Conservation (phyloP, 192 early-diverging fungal genomes). For the Entomortierella beljakovae region DNA sequence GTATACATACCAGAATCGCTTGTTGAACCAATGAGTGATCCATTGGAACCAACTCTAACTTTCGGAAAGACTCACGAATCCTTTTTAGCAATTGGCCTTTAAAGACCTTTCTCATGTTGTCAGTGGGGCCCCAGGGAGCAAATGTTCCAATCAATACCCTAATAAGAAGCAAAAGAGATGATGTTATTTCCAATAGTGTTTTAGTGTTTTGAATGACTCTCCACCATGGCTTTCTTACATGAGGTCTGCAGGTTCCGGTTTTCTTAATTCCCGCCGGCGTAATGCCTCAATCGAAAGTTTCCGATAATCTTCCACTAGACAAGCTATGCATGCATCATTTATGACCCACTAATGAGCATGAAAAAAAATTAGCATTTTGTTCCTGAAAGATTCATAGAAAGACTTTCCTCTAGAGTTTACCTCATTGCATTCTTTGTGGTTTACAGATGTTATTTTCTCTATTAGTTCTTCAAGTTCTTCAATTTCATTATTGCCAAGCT, state of each 20-base stretch:
- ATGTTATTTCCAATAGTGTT: slow-evolving; percentile 4
- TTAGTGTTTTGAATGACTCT: neutral
- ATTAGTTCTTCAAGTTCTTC: slow-evolving; percentile 13
- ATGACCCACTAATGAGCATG: slow-evolving; percentile 12
- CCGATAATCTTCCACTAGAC: slow-evolving; percentile 15
- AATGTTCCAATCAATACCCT: slow-evolving; percentile 23
- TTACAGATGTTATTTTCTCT: slow-evolving; percentile 9
- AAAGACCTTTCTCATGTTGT: slow-evolving; percentile 22
- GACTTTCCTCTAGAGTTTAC: slow-evolving; percentile 4
- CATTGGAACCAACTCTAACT: slow-evolving; percentile 15
- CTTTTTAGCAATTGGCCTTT: slow-evolving; percentile 4
- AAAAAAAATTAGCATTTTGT: no score
- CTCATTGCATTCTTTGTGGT: slow-evolving; percentile 7
- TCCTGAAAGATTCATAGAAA: no score
- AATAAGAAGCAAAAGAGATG: slow-evolving; percentile 5
- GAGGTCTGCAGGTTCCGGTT: slow-evolving; percentile 23
- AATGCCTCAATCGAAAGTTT: slow-evolving; percentile 5
- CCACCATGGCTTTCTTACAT: slow-evolving; percentile 8
- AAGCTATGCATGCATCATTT: slow-evolving; percentile 16
- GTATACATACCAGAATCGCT: slow-evolving; percentile 15
- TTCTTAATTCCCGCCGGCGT: slow-evolving; percentile 11
- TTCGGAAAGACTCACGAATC: slow-evolving; percentile 11
- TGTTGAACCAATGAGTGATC: slow-evolving; percentile 2
- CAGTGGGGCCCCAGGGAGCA: slow-evolving; percentile 17
- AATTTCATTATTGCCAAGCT: no score